These are phyloP conservation scores for Zostera marina DNA, from an alignment of 116 monocot species.

Conservation along the genomic window DNA sequence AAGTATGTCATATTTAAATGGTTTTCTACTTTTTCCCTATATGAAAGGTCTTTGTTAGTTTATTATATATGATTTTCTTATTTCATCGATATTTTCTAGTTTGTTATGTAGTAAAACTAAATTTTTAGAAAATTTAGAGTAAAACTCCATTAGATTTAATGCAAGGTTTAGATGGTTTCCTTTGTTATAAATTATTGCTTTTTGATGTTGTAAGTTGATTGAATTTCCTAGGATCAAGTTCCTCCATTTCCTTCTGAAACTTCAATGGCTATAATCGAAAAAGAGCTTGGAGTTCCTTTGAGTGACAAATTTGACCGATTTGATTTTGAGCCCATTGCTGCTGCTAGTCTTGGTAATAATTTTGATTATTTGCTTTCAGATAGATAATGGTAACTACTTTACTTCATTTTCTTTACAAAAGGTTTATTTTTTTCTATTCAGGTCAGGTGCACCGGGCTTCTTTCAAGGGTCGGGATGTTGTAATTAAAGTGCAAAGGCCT, in stretches of 20 bases:
- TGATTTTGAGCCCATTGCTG: conserved; percentile 94
- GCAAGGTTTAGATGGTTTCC: no score
- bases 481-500: conserved; percentile 96
- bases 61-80: no score
- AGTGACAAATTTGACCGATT: conserved; percentile 75
- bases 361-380: conserved; percentile 1
- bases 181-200: no score
- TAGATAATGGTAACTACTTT: background rate
- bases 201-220: background rate
- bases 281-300: conserved; percentile 69
- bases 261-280: conserved; percentile 84
- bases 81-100: no score
- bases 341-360: conserved; percentile 88
- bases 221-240: conserved; percentile 72
- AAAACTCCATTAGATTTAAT: no score
- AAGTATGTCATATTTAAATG: background rate
- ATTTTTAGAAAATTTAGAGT: no score
- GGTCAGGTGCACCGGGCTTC: conserved; percentile 98
- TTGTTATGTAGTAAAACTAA: no score
- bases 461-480: conserved; percentile 86
- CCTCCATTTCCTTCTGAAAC: conserved; percentile 92
- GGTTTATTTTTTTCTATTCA: conserved; percentile 18
- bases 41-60: background rate
- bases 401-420: conserved; percentile 1
- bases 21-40: background rate